Evolutionary conservation across 176 grass and related monocot genomes (phyloP).

Genomic region (Guadua angustifolia): DNA sequence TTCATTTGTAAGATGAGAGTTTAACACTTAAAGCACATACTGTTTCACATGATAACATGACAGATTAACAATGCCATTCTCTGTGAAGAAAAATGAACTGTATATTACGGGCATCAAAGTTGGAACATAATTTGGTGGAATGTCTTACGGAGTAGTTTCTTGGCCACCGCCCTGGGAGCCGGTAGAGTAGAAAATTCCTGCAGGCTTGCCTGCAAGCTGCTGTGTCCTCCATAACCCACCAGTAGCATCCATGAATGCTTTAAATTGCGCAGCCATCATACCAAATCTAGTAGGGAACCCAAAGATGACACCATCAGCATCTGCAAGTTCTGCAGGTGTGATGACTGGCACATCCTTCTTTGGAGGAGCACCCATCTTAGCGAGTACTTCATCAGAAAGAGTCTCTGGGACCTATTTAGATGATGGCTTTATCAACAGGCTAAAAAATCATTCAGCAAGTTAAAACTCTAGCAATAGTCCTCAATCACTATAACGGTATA

Average conservation of each 20-base stretch:
- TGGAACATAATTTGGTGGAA: not conserved
- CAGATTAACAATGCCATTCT: not conserved
- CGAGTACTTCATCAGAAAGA: slow-evolving; percentile 57
- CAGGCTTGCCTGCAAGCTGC: slow-evolving; percentile 71
- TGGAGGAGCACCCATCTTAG: slow-evolving; percentile 67
- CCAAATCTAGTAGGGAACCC: slow-evolving; percentile 80
- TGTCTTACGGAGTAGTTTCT: slow-evolving; percentile 68
- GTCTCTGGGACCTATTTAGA: slow-evolving; percentile 67
- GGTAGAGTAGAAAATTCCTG: slow-evolving; percentile 71
- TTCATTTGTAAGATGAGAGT: not conserved
- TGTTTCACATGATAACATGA: not conserved
- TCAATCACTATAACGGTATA: not conserved
- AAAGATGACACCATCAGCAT: slow-evolving; percentile 72
- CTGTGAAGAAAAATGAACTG: not conserved
- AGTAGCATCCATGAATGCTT: slow-evolving; percentile 69
- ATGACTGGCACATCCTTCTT: slow-evolving; percentile 59
- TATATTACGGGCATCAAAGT: not conserved
- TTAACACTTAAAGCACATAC: not conserved
- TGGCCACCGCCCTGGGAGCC: slow-evolving; percentile 78
- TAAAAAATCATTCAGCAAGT: not conserved
- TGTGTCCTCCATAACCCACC: slow-evolving; percentile 64
- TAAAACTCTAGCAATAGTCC: not conserved
- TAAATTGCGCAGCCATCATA: slow-evolving; percentile 73
- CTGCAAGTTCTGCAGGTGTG: slow-evolving; percentile 44
- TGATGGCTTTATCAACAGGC: not conserved